Conservation (phyloP, 208 protist genomes). For the Leishmania braziliensis region DNA sequence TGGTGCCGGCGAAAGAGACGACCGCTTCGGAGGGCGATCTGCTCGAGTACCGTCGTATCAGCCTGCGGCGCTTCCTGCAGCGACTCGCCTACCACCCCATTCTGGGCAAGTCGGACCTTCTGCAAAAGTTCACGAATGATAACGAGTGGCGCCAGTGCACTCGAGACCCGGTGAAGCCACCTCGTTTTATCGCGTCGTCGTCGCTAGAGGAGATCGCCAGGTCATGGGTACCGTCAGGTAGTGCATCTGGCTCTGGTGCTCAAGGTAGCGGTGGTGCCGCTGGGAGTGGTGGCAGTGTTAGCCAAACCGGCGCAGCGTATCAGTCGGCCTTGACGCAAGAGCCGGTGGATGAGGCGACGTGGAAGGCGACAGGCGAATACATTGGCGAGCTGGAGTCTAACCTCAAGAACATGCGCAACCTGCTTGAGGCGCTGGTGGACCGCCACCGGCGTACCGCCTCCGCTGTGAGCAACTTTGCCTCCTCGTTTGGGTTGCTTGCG, state of each 20-base stretch:
- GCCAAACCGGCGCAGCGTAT: constrained; percentile 31
- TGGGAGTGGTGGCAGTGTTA: background rate
- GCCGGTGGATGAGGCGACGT: constrained; percentile 30
- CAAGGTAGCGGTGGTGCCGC: background rate
- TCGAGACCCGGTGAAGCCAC: constrained; percentile 37
- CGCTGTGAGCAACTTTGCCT: constrained; percentile 33
- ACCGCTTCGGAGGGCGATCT: constrained; percentile 33
- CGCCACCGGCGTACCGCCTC: constrained; percentile 25
- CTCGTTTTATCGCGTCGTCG: constrained; percentile 36
- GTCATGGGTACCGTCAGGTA: constrained; percentile 16
- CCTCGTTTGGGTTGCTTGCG: constrained; percentile 33
- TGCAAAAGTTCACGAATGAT: constrained; percentile 84
- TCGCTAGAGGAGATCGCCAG: constrained; percentile 36
- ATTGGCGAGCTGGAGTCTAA: constrained; percentile 31
- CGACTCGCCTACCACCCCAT: constrained; percentile 77
- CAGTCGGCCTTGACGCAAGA: constrained; percentile 28
- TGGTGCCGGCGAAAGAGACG: constrained; percentile 26
- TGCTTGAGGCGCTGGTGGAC: constrained; percentile 32
- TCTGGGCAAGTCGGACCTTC: constrained; percentile 48
- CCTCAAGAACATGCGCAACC: constrained; percentile 31
- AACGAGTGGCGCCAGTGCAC: constrained; percentile 67
- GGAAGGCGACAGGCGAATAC: constrained; percentile 32
- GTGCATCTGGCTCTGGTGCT: background rate
- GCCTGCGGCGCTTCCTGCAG: constrained; percentile 74
- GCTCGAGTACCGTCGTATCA: constrained; percentile 79